These are phyloP conservation scores for Podaxis carcinomalis DNA, from an alignment of 768 basidiomycete species.

Conservation along the genomic window DNA sequence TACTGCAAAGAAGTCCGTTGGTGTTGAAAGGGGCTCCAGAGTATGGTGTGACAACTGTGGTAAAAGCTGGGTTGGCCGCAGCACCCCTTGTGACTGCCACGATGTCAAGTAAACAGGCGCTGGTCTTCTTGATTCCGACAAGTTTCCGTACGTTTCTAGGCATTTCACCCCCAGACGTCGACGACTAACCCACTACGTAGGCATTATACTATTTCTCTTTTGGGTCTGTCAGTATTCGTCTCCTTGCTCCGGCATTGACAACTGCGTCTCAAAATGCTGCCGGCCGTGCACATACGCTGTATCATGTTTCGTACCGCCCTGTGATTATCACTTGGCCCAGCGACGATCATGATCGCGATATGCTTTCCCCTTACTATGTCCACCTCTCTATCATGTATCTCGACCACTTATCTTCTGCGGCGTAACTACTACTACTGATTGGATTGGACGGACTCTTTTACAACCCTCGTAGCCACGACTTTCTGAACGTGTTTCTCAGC, in stretches of 20 bases:
- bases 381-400: conserved; percentile 20
- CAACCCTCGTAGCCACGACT: background rate
- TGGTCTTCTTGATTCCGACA: background rate
- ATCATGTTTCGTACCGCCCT: conserved; percentile 65
- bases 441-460: conserved; percentile 7
- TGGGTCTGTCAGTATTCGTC: conserved; percentile 24
- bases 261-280: conserved; percentile 19
- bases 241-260: background rate
- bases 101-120: conserved; percentile 51
- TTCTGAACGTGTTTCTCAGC: background rate
- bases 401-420: conserved; percentile 16
- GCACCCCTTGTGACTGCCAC: conserved; percentile 54
- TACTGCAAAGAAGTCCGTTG: conserved; percentile 46
- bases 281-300: conserved; percentile 52
- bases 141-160: conserved; percentile 6
- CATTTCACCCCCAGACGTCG: conserved; percentile 1
- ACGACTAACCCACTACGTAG: background rate
- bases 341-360: conserved; percentile 63
- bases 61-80: conserved; percentile 57
- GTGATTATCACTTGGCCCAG: conserved; percentile 47
- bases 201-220: conserved; percentile 18
- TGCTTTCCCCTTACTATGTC: conserved; percentile 28
- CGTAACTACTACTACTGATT: background rate
- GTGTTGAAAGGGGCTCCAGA: conserved; percentile 60
- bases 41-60: conserved; percentile 75